Evolutionary conservation across 176 grass and related monocot species (phyloP), one percentile per base, ranked within the genome.

Genomic region (Oryza rufipogon): DNA sequence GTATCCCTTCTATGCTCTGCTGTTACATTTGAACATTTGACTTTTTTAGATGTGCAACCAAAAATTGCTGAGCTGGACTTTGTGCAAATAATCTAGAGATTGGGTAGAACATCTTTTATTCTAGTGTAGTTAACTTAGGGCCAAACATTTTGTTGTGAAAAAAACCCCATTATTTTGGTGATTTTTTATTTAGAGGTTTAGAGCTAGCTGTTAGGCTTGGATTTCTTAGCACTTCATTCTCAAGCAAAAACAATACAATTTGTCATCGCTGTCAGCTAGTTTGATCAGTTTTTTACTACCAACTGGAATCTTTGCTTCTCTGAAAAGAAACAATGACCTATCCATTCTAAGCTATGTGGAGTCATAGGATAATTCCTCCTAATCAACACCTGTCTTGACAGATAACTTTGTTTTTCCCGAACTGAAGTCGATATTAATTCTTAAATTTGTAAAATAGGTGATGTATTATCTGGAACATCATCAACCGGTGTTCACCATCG

Each of bases 401-500:
- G 19, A 83, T 51, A 78, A 19, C 3, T 79, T 72, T 46, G 38
- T 82, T 77, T 85, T 48, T 23, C 66, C 36, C 39, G 11, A 14
- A 39, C 33, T 80, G 36, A 1, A 14, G 36, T 69, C 80, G 19
- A 70, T 28, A 26, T 15, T 54, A 45, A 19, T 49, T 58, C 54
- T 87, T 81, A 11, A 45, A 72, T 11, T 41, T 71, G 86, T 73
- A 3, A 60, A 22, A 75, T 38, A 98, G 96, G 93, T 73, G 93
- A 99, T 87, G 93, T 99, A 51, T 72, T 99, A 65, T 99, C 93
- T 48, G 96, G 96, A 85, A 99, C 93, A 73, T 92, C 93, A n/a
- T 89, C 96, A 54, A 84, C 54, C 1, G 88, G 88, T 25, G 54
- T 87, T 74, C 93, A 92, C 86, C 96, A 99, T 71, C 68, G 70